Conservation (phyloP, 192 early-diverging fungal species). For the Linnemannia hyalina region DNA sequence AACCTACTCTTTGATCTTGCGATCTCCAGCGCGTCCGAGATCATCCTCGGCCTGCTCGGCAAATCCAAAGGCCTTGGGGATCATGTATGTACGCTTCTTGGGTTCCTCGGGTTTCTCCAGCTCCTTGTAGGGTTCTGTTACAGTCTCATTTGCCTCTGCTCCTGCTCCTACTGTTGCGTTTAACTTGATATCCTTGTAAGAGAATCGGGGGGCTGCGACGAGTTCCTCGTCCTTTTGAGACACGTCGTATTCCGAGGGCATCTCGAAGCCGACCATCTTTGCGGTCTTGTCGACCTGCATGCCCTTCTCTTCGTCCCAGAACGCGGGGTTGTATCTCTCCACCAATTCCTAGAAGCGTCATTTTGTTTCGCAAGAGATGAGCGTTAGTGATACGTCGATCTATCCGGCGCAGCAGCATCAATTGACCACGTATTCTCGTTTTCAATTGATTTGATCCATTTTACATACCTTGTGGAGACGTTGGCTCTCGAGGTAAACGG, state of each 20-base stretch:
- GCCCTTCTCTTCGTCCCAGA: conserved; percentile 56
- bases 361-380: not conserved
- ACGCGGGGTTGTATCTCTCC: conserved; percentile 53
- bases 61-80: conserved; percentile 56
- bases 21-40: conserved; percentile 50
- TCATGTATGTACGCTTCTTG: conserved; percentile 51
- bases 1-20: conserved; percentile 35
- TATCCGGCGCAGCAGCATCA: not conserved
- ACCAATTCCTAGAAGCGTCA: conserved; percentile 27
- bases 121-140: conserved; percentile 29
- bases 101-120: conserved; percentile 31
- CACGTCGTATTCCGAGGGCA: conserved; percentile 42
- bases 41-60: conserved; percentile 45
- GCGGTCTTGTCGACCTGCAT: conserved; percentile 53
- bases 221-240: conserved; percentile 22
- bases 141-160: not conserved
- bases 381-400: not conserved
- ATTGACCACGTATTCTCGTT: not conserved
- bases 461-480: conserved; percentile 37
- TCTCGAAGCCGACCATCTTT: conserved; percentile 55
- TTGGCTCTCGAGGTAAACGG: conserved; percentile 48
- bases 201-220: conserved; percentile 27
- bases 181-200: conserved; percentile 19
- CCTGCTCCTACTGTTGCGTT: not conserved
- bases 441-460: not conserved